phyloP scores from a whole-genome alignment of 495 filamentous ascomycete genomes.

The Tuber magnatum region DNA sequence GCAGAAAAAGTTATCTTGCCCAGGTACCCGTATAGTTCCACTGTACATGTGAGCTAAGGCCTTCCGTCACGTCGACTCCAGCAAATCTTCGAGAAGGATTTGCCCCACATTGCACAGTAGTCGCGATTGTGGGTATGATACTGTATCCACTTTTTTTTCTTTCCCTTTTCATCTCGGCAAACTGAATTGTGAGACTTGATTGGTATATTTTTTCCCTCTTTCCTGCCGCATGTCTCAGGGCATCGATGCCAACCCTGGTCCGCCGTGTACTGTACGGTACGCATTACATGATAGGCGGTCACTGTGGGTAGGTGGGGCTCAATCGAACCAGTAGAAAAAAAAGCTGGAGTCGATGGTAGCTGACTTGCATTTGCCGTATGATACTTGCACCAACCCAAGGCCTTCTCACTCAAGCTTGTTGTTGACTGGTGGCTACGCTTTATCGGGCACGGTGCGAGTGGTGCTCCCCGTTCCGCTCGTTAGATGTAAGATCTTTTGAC shows the following conservation, averaged over 20 bases:
- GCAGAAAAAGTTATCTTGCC: not conserved
- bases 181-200: not conserved
- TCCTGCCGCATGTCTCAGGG: not conserved
- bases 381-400: not conserved
- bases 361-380: not conserved
- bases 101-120: not conserved
- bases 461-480: not conserved
- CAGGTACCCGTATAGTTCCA: not conserved
- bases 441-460: not conserved
- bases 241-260: not conserved
- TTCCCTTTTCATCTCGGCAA: not conserved
- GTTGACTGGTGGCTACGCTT: not conserved
- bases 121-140: not conserved
- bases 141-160: not conserved
- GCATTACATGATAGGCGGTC: not conserved
- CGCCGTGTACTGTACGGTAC: not conserved
- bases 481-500: not conserved
- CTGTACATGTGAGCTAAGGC: not conserved
- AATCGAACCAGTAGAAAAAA: not conserved
- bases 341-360: not conserved
- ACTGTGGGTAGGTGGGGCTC: not conserved
- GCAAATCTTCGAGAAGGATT: not conserved
- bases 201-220: not conserved
- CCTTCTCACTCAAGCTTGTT: not conserved
- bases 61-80: not conserved